Conservation (phyloP, 2,329 filamentous ascomycete genomes). For the Septoria petroselini region DNA sequence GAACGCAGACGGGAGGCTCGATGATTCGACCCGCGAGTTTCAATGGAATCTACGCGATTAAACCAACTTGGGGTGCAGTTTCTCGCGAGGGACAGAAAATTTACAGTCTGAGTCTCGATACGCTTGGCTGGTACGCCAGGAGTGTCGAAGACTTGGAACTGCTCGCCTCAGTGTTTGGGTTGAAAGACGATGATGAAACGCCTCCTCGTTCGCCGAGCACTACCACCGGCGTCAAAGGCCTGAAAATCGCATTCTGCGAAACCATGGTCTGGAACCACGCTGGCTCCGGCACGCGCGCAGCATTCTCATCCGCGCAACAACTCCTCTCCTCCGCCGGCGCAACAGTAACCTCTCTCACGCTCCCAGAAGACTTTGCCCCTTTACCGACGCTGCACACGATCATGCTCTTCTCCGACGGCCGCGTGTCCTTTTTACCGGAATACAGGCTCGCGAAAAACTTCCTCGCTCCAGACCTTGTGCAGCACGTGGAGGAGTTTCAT, state of each 20-base stretch:
- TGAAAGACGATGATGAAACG: conserved; percentile 49
- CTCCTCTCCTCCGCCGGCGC: conserved; percentile 50
- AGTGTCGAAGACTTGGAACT: conserved; percentile 58
- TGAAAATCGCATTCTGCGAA: conserved; percentile 55
- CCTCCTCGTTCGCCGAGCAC: too few relatives aligned
- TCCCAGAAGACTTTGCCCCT: conserved; percentile 51
- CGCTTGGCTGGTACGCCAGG: conserved; percentile 59
- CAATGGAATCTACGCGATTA: conserved; percentile 63
- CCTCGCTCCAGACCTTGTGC: conserved; percentile 47
- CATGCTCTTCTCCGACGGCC: conserved; percentile 53
- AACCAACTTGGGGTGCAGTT: conserved; percentile 64
- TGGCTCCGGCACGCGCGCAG: conserved; percentile 38
- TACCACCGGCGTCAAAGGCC: conserved; percentile 43
- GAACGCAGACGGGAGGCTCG: conserved; percentile 65
- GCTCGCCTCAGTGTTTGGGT: conserved; percentile 52
- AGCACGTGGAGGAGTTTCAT: conserved; percentile 51
- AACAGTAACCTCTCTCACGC: conserved; percentile 54
- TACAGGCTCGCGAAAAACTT: conserved; percentile 50
- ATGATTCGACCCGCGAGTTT: conserved; percentile 63
- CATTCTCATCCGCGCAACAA: conserved; percentile 38
- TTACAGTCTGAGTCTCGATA: conserved; percentile 60
- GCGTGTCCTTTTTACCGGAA: conserved; percentile 54
- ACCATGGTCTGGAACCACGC: conserved; percentile 52
- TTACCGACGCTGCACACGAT: conserved; percentile 54
- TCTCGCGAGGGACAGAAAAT: conserved; percentile 61